A percentile compares a stretch with the other conserved stretches of the same genome.
Evolutionary conservation across 1,284 basidiomycete genomes (phyloP).

Genomic region (Cryptococcus floricola): DNA sequence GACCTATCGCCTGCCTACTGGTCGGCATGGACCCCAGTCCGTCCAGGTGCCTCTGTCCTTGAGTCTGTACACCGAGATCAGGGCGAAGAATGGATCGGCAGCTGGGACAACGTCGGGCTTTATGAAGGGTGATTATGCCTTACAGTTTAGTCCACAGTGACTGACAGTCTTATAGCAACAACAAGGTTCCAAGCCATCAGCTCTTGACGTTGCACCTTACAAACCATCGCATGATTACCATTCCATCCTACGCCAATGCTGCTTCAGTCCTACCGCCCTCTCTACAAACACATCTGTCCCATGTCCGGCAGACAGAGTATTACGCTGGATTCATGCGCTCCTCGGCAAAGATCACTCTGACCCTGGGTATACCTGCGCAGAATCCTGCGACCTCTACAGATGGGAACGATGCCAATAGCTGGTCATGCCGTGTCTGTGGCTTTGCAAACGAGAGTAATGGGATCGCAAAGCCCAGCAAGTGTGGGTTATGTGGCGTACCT

Average conservation of each 20-base stretch:
- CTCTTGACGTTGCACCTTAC: conserved; percentile 73
- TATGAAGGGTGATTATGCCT: conserved; percentile 73
- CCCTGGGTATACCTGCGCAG: conserved; percentile 51
- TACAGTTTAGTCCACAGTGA: neutral
- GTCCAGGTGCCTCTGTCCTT: conserved; percentile 14
- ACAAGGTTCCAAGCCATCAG: conserved; percentile 63
- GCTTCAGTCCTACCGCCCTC: conserved; percentile 53
- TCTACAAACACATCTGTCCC: conserved; percentile 58
- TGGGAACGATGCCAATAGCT: conserved; percentile 40
- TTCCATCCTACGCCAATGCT: conserved; percentile 18
- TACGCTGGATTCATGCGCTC: conserved; percentile 90
- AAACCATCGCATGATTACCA: conserved; percentile 62
- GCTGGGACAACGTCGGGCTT: conserved; percentile 75
- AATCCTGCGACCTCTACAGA: neutral
- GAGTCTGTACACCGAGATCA: conserved; percentile 48
- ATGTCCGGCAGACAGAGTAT: conserved; percentile 75
- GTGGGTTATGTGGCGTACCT: conserved; percentile 62
- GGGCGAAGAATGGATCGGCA: conserved; percentile 69
- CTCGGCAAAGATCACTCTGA: conserved; percentile 81
- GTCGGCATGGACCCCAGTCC: conserved; percentile 20
- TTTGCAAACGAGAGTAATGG: conserved; percentile 63
- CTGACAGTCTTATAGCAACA: conserved; percentile 55
- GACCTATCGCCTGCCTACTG: conserved; percentile 30
- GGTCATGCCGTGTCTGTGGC: conserved; percentile 83
- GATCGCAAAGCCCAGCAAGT: conserved; percentile 50